Percentiles rank a stretch among this genome's conserved stretches.
These are phyloP conservation scores for Piper betle DNA, from an alignment of 164 flowering plant species.

Conservation along the genomic window DNA sequence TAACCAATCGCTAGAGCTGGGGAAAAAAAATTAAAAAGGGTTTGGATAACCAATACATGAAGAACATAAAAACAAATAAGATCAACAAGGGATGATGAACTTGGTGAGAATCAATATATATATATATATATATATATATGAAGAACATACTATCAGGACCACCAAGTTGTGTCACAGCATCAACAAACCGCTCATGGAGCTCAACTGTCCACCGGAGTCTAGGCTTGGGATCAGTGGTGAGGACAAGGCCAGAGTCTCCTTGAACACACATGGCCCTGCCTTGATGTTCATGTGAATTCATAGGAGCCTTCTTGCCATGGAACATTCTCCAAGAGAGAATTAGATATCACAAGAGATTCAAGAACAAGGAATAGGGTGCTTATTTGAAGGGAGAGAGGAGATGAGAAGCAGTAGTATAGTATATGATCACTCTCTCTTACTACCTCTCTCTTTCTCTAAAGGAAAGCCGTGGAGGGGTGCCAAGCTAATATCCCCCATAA, in stretches of 20 bases:
- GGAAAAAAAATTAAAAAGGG: too few species aligned
- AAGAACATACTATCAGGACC: slow-evolving; percentile 76
- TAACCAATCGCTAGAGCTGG: too few species aligned
- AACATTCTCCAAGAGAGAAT: slow-evolving; percentile 50
- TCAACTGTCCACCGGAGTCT: slow-evolving; percentile 98
- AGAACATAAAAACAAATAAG: background rate
- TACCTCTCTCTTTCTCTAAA: slow-evolving; percentile 9
- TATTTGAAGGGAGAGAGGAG: slow-evolving; percentile 26
- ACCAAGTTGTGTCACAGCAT: slow-evolving; percentile 97
- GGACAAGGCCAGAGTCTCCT: slow-evolving; percentile 94
- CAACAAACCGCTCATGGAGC: slow-evolving; percentile 96
- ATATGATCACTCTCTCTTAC: background rate
- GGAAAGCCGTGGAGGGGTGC: slow-evolving; percentile 4
- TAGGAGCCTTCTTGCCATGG: slow-evolving; percentile 82
- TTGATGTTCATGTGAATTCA: slow-evolving; percentile 65
- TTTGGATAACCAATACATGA: too few species aligned
- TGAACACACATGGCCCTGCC: slow-evolving; percentile 67
- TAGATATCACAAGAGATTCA: slow-evolving; percentile 43
- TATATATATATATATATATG: background rate
- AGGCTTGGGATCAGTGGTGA: slow-evolving; percentile 99
- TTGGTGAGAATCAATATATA: background rate
- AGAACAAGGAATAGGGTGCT: slow-evolving; percentile 82
- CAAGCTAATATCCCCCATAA: slow-evolving; percentile 3
- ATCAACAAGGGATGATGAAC: background rate
- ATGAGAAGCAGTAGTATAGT: slow-evolving; percentile 3